Evolutionary conservation across 2,329 filamentous ascomycete species (phyloP), one percentile per base, ranked within the genome.

Genomic region (Aspergillus sp.): DNA sequence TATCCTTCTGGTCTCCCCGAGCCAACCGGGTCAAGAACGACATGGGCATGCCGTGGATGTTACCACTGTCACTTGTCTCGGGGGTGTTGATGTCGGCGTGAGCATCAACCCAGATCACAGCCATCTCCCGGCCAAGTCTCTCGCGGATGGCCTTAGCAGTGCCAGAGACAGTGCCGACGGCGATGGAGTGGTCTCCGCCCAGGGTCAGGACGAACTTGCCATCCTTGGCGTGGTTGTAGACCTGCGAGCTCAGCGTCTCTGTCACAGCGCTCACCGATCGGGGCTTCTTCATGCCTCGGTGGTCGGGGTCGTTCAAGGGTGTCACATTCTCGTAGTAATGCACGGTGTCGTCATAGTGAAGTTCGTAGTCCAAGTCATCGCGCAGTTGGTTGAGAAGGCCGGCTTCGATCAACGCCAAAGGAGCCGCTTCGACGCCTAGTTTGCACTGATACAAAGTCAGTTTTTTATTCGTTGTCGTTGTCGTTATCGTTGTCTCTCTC

Each of bases 71-170:
- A 53, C 86, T 91, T 38, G 82, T 85, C 78, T 97, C 90, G 42
- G 91, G 93, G 1, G 88, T 90, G 73, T 98, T 98, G 75, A 98
- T 96, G 68, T 98, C 93, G 43, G 91, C 86, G 69, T 98, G 93
- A 27, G 93, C 93, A 69, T 98, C 93, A 29, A 98, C 93, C 93
- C 93, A 98, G 66, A 98, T 94, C 45, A 98, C 88, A 9, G 90
- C 93, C 50, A 96, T 83, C 58, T 97, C 91, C 44, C 85, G 78
- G 36, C 75, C 81, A 46, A 95, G 73, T 12, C 91, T 75, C 76
- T 98, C 90, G 46, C 88, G 82, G 33, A 88, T 84, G 0, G 91
- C 93, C 72, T 85, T 88, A 31, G 90, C 88, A 1, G 86, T 88
- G 33, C 93, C 93, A 27, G 86, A 85, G 56, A 98, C 82, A 38